Conservation (phyloP, 2,329 filamentous ascomycete species). For the Pseudogymnoascus sp. region DNA sequence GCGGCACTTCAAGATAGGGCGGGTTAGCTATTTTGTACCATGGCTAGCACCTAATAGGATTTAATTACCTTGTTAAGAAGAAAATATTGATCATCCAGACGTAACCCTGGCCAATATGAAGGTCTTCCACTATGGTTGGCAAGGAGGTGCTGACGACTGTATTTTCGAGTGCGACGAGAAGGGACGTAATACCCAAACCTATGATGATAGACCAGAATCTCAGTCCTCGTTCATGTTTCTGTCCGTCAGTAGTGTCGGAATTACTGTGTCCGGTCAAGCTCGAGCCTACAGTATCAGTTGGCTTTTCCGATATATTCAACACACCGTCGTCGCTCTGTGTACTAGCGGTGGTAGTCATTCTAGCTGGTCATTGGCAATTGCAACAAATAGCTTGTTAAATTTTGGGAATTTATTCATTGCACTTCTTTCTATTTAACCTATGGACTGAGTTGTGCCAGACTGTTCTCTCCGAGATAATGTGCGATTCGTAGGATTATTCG, state of each 20-base stretch:
- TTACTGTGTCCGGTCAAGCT: background rate
- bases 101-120: conserved; percentile 11
- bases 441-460: background rate
- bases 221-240: background rate
- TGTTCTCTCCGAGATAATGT: background rate
- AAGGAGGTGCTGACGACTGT: conserved; percentile 16
- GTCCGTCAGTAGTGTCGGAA: background rate
- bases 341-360: background rate
- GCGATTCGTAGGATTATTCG: background rate
- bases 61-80: conserved; percentile 4
- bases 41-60: conserved; percentile 7
- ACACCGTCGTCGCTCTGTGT: background rate
- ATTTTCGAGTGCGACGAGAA: conserved; percentile 12
- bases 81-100: conserved; percentile 16
- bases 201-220: conserved; percentile 1
- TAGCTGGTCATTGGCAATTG: background rate
- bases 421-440: background rate
- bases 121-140: conserved; percentile 15
- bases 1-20: conserved; percentile 27
- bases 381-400: background rate
- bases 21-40: background rate
- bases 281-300: background rate
- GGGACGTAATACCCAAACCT: background rate
- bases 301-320: background rate
- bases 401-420: background rate